A percentile compares a stretch with the other conserved stretches of the same genome.
Evolutionary conservation across 1,284 basidiomycete genomes (phyloP).

Genomic region (Fistulinella cinereoalba): DNA sequence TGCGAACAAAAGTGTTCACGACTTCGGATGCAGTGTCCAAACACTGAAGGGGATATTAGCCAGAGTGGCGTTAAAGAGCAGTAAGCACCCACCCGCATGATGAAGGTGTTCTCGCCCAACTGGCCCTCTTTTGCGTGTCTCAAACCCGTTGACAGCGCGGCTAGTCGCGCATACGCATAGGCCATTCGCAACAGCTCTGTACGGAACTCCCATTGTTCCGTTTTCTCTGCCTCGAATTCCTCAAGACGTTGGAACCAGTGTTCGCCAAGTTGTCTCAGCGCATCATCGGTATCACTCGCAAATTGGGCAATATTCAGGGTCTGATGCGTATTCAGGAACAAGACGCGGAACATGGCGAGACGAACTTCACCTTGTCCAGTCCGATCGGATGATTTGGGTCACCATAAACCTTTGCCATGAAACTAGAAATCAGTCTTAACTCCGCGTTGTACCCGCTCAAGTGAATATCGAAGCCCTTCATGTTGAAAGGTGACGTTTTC

Average conservation of each 20-base stretch:
- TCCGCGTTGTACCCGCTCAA: constrained; percentile 71
- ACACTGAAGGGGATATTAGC: constrained; percentile 14
- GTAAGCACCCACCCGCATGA: constrained; percentile 55
- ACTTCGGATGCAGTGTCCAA: constrained; percentile 44
- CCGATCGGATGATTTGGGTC: constrained; percentile 72
- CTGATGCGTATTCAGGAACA: constrained; percentile 26
- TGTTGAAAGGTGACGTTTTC: constrained; percentile 61
- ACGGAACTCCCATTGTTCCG: constrained; percentile 55
- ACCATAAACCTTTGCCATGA: constrained; percentile 62
- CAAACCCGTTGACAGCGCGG: constrained; percentile 72
- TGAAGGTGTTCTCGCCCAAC: constrained; percentile 59
- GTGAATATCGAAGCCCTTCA: constrained; percentile 74
- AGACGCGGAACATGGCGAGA: not conserved
- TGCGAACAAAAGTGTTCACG: constrained; percentile 59
- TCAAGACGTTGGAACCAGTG: constrained; percentile 56
- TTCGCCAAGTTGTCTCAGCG: constrained; percentile 49
- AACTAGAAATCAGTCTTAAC: constrained; percentile 60
- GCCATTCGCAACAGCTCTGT: constrained; percentile 61
- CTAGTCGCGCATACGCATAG: constrained; percentile 66
- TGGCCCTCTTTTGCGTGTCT: constrained; percentile 66
- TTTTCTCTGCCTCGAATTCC: constrained; percentile 48
- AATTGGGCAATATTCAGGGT: constrained; percentile 59
- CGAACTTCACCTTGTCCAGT: constrained; percentile 57
- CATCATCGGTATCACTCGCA: constrained; percentile 66
- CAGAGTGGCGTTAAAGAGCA: not conserved